These are phyloP conservation scores for Russula compacta DNA, from an alignment of 768 basidiomycete genomes.

Conservation along the genomic window DNA sequence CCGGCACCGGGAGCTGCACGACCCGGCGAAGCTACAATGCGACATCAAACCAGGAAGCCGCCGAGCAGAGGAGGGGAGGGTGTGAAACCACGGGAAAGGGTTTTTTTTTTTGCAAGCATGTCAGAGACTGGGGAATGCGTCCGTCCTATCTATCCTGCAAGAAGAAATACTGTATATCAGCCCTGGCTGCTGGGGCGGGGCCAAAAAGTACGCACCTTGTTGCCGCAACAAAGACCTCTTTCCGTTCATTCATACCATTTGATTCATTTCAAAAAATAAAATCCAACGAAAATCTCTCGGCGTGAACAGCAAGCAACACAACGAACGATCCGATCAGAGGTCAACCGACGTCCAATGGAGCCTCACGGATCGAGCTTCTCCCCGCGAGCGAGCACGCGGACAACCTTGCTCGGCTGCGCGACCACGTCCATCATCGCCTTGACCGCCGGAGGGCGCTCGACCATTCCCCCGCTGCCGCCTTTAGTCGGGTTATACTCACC, in stretches of 20 bases:
- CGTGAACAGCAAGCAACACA: not conserved
- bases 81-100: not conserved
- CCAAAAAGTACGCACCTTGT: not conserved
- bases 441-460: constrained; percentile 70
- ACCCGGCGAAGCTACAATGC: not conserved
- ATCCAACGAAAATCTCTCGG: not conserved
- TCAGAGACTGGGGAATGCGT: not conserved
- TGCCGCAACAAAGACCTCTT: not conserved
- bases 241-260: not conserved
- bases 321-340: not conserved
- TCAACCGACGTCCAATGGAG: not conserved
- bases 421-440: constrained; percentile 78
- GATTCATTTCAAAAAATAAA: not conserved
- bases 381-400: constrained; percentile 73
- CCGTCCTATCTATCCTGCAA: not conserved
- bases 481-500: not conserved
- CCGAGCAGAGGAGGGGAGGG: not conserved
- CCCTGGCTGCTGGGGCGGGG: not conserved
- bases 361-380: constrained; percentile 62
- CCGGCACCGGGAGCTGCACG: not conserved
- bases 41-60: not conserved
- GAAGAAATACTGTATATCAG: not conserved
- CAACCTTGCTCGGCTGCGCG: constrained; percentile 62
- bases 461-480: constrained; percentile 36
- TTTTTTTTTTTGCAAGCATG: not conserved